Base-by-base conservation (phyloP, 805 yeast species). In the Hanseniaspora thailandica region DNA sequence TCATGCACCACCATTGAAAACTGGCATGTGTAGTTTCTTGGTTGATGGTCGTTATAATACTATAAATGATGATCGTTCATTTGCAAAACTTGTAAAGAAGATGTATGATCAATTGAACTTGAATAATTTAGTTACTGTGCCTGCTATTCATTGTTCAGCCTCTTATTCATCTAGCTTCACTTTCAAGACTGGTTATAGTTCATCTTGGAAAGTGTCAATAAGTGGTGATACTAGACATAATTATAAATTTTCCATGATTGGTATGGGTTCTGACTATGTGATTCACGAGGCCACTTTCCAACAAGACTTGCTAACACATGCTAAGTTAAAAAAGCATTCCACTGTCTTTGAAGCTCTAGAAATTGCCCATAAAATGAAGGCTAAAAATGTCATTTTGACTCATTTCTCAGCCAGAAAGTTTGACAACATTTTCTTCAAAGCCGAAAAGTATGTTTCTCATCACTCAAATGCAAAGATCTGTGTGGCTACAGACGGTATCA, bases 181-280 rank as follows among this genome's bases (percentile, higher is more conserved):
- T 1, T 76, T 83, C 52, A 66, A 65, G 8, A 60, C 71, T 31
- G 60, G 59, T 9, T 49, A 55, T 28, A 47, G 34, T 30, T 17
- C 22, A 26, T 62, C 70, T n/a, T n/a, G n/a, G n/a, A 83, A 78
- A 59, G 71, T 89, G 1, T 82, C 96, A 0, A 93, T 86, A 64
- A 87, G 96, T 2, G 98, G 98, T 12, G 99, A 93, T 63, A 86
- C 97, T 0, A 77, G 97, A 60, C 98, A 98, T 0, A 81, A 80
- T 57, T 62, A 69, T 3, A 68, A 64, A 47, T 88, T 88, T 66
- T 77, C 83, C 0, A 61, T 69, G 2, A 76, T 86, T 51, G 97
- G 96, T 1, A 56, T 62, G 20, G 65, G 71, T 12, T 77, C 86
- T 26, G 90, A 87, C 62, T 65, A 93, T 47, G 72, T 93, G 55